Evolutionary conservation across 2,329 filamentous ascomycete genomes (phyloP), one percentile per base, ranked within the genome.

Genomic region (Bipolaris bicolor): DNA sequence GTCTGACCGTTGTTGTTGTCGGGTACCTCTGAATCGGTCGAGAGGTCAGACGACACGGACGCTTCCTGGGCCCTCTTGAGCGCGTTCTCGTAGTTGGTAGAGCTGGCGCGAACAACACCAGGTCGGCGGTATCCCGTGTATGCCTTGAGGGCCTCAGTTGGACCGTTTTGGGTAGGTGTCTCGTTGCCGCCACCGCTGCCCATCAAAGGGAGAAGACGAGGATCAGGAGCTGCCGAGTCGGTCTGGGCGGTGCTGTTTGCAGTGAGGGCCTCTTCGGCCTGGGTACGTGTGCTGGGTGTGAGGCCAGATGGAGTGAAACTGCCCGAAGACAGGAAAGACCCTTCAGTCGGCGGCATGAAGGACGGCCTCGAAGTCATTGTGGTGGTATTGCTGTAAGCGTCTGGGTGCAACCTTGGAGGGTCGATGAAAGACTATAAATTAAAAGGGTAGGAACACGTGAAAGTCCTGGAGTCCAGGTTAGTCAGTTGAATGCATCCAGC

Each of bases 181-280:
- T 54, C 50, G 18, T 57, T 49, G 36, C 55, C 55, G 20, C 50
- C 55, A 24, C 55, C 50, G 15, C 44, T 31, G 29, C 49, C 51
- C 54, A 34, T 52, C 24, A 60, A 36, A 29, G 58, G 29, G 3
- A 52, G 18, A 22, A 68, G 39, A 1, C 57, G 57, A 13, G 66
- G 66, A 15, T 72, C 70, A 3, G 74, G 74, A 3, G 73, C 74
- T 34, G 74, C 74, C 9, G 72, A 71, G 41, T 76, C 74, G 20
- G 74, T 76, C 57, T 76, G 73, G 10, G 64, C 52, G 29, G 48
- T 51, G 18, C 61, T 69, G 62, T 76, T 76, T 29, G 63, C 60
- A 1, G 64, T 64, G 43, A 76, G 67, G 22, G 68, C 70, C n/a
- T 64, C 68, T 62, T 76, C 74, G 18, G 69, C 74, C 67, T 76